Conservation (phyloP, 2,329 filamentous ascomycete species). For the Exophiala aquamarina region DNA sequence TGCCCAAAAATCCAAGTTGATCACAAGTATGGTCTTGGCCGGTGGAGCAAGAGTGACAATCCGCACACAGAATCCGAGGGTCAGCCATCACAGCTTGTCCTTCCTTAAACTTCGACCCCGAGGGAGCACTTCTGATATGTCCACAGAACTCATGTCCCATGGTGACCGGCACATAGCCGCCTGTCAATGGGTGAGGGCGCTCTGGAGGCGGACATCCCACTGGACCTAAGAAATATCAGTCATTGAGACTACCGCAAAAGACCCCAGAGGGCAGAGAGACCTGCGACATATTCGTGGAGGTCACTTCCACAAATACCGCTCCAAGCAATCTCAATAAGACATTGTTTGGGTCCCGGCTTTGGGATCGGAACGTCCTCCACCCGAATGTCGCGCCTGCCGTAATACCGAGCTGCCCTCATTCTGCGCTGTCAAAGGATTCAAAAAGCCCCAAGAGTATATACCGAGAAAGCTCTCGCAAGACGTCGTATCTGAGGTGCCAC, state of each 20-base stretch:
- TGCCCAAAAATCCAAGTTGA: conserved; percentile 46
- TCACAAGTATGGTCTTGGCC: conserved; percentile 54
- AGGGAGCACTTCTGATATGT: conserved; percentile 37
- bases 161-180: conserved; percentile 49
- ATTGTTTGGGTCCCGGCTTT: conserved; percentile 38
- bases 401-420: conserved; percentile 49
- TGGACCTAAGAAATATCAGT: conserved; percentile 33
- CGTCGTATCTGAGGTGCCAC: too few relatives aligned
- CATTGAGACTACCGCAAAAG: not conserved
- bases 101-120: conserved; percentile 33
- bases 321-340: conserved; percentile 34
- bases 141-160: conserved; percentile 56
- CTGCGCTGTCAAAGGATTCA: too few relatives aligned
- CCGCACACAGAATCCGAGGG: conserved; percentile 54
- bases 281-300: conserved; percentile 47
- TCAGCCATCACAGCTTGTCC: conserved; percentile 51
- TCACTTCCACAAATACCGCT: conserved; percentile 31
- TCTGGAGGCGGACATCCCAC: conserved; percentile 43
- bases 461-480: too few relatives aligned
- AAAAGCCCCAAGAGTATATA: too few relatives aligned
- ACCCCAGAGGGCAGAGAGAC: not conserved
- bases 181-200: conserved; percentile 53
- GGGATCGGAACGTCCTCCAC: conserved; percentile 43
- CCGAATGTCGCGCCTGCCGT: conserved; percentile 43
- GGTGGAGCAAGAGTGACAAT: conserved; percentile 50